Evolutionary conservation across 495 filamentous ascomycete genomes (phyloP), one percentile per base, ranked within the genome.

Genomic region (Lasiosphaeriaceae sp.): DNA sequence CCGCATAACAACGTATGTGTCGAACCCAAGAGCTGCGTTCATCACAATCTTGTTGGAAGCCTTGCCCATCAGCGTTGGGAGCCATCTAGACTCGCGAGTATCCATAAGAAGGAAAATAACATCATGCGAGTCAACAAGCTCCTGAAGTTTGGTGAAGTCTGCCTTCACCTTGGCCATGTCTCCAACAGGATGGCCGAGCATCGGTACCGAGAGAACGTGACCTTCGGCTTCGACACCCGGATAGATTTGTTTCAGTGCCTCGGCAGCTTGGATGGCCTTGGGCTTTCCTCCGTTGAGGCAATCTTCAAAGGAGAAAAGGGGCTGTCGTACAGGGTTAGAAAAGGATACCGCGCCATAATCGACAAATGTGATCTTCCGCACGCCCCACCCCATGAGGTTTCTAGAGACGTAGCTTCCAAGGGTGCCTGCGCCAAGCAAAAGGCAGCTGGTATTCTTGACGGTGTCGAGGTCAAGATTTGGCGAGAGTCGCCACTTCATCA

Each of bases 401-500:
- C 94, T 80, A 37, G 92, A 87, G 51, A 98, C 92, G 67, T 97
- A 96, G 52, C 89, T 90, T 29, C 94, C 94, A 16, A 98, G 81
- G 2, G 94, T 98, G 21, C 94, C 94, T 12, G 94, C 92, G 21
- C 94, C 94, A n/a, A 98, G 85, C 29, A 98, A 74, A 43, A 98
- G 83, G 65, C 94, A 98, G 61, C 85, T 96, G 7, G 94, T 93
- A 45, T 86, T 80, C 68, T 96, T 97, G 65, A 97, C 89, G 50
- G 80, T 85, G 11, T 96, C 90, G 12, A 98, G 85, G 67, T 97
- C 81, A 21, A 98, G 77, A 45, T 83, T 83, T 7, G 94, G 94
- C 19, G 92, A 90, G 54, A 98, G 89, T 23, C 94, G 85, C 94
- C 94, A 98, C 75, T 96, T 97, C 83, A 98, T 98, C 52, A 98